Conservation (phyloP, 2,329 filamentous ascomycete species). For the Sclerotinia nivalis region DNA sequence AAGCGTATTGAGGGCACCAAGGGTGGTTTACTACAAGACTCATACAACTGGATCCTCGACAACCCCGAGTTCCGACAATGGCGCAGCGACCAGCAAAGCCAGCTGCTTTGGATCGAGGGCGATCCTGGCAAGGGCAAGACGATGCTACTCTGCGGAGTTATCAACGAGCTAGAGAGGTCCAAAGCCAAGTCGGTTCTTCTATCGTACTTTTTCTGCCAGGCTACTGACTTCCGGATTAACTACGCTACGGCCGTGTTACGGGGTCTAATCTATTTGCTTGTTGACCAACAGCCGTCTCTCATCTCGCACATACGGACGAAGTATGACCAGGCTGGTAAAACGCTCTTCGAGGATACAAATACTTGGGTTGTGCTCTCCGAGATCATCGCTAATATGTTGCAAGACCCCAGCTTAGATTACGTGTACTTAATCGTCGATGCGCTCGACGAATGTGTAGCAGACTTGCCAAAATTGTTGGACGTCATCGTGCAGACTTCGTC, state of each 20-base stretch:
- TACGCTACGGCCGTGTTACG: slow-evolving; percentile 5
- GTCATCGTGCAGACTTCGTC: neutral
- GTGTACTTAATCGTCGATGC: slow-evolving; percentile 2
- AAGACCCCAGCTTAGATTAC: too few species aligned
- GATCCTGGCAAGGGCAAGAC: slow-evolving; percentile 9
- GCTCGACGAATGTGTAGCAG: slow-evolving; percentile 3
- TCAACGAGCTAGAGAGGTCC: slow-evolving; percentile 13
- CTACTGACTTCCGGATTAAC: neutral
- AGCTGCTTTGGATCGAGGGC: neutral
- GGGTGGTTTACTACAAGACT: neutral
- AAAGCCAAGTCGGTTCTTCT: too few species aligned
- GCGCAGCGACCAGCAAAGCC: neutral
- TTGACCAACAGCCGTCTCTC: slow-evolving; percentile 9
- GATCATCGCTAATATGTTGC: too few species aligned
- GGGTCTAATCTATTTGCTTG: slow-evolving; percentile 12
- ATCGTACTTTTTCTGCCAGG: slow-evolving; percentile 16
- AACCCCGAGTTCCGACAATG: slow-evolving; percentile 1
- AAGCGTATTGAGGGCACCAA: neutral
- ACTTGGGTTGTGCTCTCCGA: too few species aligned
- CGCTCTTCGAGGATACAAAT: too few species aligned
- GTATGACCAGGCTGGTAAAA: too few species aligned
- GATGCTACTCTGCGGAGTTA: slow-evolving; percentile 10
- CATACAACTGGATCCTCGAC: neutral
- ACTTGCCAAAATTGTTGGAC: neutral
- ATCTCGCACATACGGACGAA: slow-evolving; percentile 10